Percentiles rank a stretch among this genome's conserved stretches.
These are phyloP conservation scores for Penicillium sp. DNA, from an alignment of 2,329 filamentous ascomycete genomes.

Conservation along the genomic window DNA sequence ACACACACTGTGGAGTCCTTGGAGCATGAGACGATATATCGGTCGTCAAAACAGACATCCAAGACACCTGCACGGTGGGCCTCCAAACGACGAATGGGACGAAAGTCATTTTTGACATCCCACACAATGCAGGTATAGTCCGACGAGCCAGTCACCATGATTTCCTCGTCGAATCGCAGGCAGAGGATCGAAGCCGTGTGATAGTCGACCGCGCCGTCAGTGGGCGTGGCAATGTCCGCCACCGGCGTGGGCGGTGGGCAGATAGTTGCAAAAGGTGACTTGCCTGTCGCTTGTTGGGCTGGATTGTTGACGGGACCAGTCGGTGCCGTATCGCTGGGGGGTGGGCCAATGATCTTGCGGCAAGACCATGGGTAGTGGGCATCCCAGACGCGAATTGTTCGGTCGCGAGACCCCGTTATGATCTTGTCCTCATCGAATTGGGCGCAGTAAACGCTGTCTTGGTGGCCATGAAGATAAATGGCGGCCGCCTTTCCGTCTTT, in stretches of 20 bases:
- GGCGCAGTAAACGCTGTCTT: constrained; percentile 93
- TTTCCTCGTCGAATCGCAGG: constrained; percentile 86
- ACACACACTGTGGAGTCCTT: constrained; percentile 93
- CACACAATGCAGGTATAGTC: constrained; percentile 89
- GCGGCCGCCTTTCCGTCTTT: constrained; percentile 68
- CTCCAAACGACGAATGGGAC: constrained; percentile 68
- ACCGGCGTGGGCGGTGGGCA: constrained; percentile 48
- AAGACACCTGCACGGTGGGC: constrained; percentile 84
- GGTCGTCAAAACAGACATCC: constrained; percentile 86
- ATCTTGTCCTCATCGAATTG: constrained; percentile 99
- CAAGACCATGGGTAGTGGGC: constrained; percentile 77
- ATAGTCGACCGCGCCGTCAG: constrained; percentile 47
- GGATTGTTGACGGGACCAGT: constrained; percentile 44
- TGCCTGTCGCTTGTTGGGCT: constrained; percentile 35
- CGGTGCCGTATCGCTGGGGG: constrained; percentile 47
- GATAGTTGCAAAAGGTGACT: constrained; percentile 43
- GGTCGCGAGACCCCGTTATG: constrained; percentile 91
- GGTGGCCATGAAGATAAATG: constrained; percentile 86
- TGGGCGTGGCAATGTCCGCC: constrained; percentile 45
- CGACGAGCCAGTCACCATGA: constrained; percentile 91
- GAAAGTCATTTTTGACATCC: constrained; percentile 71
- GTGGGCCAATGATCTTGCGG: constrained; percentile 73
- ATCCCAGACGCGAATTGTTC: constrained; percentile 94
- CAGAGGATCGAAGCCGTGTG: constrained; percentile 93
- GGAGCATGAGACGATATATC: constrained; percentile 92